These are phyloP conservation scores for Nannochloris sp. DNA, from an alignment of 139 green algal genomes.

Conservation along the genomic window DNA sequence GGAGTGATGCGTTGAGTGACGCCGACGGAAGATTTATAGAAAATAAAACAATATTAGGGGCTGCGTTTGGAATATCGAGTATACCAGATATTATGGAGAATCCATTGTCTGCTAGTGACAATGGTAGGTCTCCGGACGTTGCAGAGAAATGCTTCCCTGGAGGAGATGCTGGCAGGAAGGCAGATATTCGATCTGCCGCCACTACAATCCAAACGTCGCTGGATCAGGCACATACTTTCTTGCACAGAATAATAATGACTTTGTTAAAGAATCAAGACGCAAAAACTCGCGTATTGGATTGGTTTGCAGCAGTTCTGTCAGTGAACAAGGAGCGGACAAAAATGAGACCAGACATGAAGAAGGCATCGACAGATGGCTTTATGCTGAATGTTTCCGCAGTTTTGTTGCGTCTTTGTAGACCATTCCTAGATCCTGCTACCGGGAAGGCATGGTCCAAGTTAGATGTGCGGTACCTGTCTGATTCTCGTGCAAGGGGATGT, in stretches of 20 bases:
- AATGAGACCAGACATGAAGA: slow-evolving; percentile 50
- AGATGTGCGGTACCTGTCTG: slow-evolving; percentile 23
- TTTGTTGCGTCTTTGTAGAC: slow-evolving; percentile 68
- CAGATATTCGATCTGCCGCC: slow-evolving; percentile 34
- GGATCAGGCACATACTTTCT: slow-evolving; percentile 31
- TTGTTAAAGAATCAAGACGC: slow-evolving; percentile 51
- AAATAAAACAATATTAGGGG: slow-evolving; percentile 47
- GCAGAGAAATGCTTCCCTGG: slow-evolving; percentile 38
- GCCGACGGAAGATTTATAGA: slow-evolving; percentile 26
- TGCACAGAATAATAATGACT: slow-evolving; percentile 51
- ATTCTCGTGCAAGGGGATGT: slow-evolving; percentile 10
- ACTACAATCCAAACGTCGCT: slow-evolving; percentile 41
- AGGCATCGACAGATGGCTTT: slow-evolving; percentile 59
- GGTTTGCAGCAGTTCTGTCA: slow-evolving; percentile 57
- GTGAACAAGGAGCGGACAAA: slow-evolving; percentile 75
- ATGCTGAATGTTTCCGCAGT: slow-evolving; percentile 73
- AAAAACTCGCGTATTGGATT: slow-evolving; percentile 59
- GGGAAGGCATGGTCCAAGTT: slow-evolving; percentile 51
- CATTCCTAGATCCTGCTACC: slow-evolving; percentile 67
- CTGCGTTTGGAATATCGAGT: slow-evolving; percentile 55
- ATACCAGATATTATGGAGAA: slow-evolving; percentile 36
- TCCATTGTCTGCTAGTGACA: not conserved
- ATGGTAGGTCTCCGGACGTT: slow-evolving; percentile 27
- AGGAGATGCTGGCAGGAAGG: slow-evolving; percentile 3
- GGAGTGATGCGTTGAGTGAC: slow-evolving; percentile 31